phyloP scores from a whole-genome alignment of 1,139 yeast species.

The Suhomyces kunorum region DNA sequence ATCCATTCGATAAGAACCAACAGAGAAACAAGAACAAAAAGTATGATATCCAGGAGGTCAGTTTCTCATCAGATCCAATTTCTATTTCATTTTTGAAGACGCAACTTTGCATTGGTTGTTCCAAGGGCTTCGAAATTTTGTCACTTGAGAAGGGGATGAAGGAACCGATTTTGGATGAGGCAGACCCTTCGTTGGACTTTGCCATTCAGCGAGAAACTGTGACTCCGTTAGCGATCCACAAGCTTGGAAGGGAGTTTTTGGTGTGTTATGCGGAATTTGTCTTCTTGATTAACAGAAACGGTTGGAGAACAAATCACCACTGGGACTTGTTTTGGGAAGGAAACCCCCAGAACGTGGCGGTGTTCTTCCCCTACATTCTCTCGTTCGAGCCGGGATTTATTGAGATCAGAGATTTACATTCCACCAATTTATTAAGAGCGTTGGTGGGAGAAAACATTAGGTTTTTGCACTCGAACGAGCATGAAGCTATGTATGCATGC shows the following conservation, averaged over 20 bases:
- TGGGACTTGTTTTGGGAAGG: conserved; percentile 99
- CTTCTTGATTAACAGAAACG: conserved; percentile 89
- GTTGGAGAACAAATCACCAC: conserved; percentile 93
- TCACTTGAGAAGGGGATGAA: conserved; percentile 75
- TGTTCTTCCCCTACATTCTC: conserved; percentile 88
- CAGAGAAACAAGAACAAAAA: conserved; percentile 63
- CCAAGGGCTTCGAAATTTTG: conserved; percentile 93
- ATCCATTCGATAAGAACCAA: conserved; percentile 58
- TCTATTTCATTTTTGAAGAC: conserved; percentile 88
- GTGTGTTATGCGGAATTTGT: conserved; percentile 90
- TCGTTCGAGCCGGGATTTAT: conserved; percentile 90
- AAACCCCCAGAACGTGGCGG: conserved; percentile 85
- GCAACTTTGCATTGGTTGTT: conserved; percentile 90
- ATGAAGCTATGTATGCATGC: conserved; percentile 90
- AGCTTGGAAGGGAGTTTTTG: conserved; percentile 84
- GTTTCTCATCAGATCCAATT: conserved; percentile 84
- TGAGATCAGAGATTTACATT: conserved; percentile 89
- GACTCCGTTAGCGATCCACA: conserved; percentile 88
- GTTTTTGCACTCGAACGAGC: conserved; percentile 83
- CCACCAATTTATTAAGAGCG: conserved; percentile 82
- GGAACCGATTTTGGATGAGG: conserved; percentile 85
- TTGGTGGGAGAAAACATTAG: conserved; percentile 93
- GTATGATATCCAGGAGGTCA: conserved; percentile 71
- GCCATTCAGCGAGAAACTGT: conserved; percentile 81
- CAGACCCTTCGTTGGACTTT: conserved; percentile 94